These are phyloP conservation scores for Senna siamea DNA, from an alignment of 306 rosid species.

Conservation along the genomic window DNA sequence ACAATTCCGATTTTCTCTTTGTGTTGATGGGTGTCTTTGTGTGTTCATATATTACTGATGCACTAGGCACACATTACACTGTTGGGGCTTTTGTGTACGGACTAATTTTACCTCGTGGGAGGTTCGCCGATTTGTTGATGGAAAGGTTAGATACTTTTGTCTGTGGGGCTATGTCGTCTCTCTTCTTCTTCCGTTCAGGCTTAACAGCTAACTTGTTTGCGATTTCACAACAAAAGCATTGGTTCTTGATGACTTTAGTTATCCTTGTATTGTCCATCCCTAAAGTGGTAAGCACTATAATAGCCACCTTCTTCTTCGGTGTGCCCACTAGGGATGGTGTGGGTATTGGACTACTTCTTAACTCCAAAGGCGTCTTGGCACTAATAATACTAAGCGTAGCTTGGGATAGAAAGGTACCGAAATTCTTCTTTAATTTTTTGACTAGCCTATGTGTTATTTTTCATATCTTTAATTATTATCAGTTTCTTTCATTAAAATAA, in stretches of 20 bases:
- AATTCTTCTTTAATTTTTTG: background rate
- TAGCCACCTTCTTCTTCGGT: constrained; percentile 27
- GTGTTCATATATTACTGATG: constrained; percentile 41
- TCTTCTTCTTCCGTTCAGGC: constrained; percentile 46
- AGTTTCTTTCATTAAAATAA: too few species aligned
- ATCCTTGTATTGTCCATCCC: constrained; percentile 32
- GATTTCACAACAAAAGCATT: background rate
- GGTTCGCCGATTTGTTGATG: constrained; percentile 32
- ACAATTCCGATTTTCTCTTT: constrained; percentile 24
- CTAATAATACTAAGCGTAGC: constrained; percentile 42
- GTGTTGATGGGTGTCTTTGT: constrained; percentile 41
- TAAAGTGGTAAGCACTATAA: constrained; percentile 44
- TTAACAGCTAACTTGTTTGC: background rate
- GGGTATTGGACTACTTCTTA: constrained; percentile 50
- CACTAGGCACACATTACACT: constrained; percentile 46
- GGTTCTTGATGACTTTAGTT: background rate
- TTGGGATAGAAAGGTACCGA: constrained; percentile 45
- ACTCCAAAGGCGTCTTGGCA: constrained; percentile 53
- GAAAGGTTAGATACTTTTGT: constrained; percentile 46
- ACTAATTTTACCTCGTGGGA: constrained; percentile 49
- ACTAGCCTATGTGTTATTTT: too few species aligned
- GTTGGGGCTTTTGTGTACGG: constrained; percentile 57
- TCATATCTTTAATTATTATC: too few species aligned
- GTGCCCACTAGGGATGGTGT: constrained; percentile 41
- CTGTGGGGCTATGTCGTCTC: constrained; percentile 34